phyloP scores from a whole-genome alignment of 2,329 filamentous ascomycete genomes.

The Xylariaceae sp. region DNA sequence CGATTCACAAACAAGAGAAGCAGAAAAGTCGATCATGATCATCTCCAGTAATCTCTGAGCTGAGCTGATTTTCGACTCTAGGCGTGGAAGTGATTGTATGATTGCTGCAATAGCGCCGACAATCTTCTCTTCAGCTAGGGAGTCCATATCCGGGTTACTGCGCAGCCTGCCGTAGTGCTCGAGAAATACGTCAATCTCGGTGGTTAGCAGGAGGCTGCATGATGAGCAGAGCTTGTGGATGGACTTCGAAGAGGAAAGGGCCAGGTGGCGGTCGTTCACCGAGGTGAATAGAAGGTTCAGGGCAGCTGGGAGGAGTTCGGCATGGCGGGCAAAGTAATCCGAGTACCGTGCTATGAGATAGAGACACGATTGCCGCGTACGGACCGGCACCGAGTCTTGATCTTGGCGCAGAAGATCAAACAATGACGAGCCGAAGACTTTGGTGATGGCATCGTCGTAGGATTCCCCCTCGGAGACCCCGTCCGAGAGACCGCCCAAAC shows the following conservation, averaged over 20 bases:
- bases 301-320: constrained; percentile 61
- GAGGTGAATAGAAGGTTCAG: constrained; percentile 71
- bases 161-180: constrained; percentile 64
- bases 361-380: constrained; percentile 63
- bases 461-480: constrained; percentile 53
- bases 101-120: constrained; percentile 70
- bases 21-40: constrained; percentile 56
- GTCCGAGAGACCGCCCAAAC: constrained; percentile 62
- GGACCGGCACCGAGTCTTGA: constrained; percentile 50
- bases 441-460: constrained; percentile 53
- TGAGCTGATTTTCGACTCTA: constrained; percentile 47
- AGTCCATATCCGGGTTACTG: constrained; percentile 55
- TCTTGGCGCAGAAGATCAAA: constrained; percentile 49
- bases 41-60: constrained; percentile 56
- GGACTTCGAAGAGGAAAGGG: constrained; percentile 65
- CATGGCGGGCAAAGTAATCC: constrained; percentile 68
- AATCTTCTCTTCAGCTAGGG: constrained; percentile 65
- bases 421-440: constrained; percentile 57
- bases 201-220: constrained; percentile 63
- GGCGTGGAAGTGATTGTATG: constrained; percentile 62
- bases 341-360: constrained; percentile 67
- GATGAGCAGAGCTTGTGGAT: constrained; percentile 71
- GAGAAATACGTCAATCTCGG: constrained; percentile 63
- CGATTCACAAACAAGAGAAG: constrained; percentile 33
- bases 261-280: constrained; percentile 56